phyloP scores from a whole-genome alignment of 2,329 filamentous ascomycete genomes.

The Cadophora sp. region DNA sequence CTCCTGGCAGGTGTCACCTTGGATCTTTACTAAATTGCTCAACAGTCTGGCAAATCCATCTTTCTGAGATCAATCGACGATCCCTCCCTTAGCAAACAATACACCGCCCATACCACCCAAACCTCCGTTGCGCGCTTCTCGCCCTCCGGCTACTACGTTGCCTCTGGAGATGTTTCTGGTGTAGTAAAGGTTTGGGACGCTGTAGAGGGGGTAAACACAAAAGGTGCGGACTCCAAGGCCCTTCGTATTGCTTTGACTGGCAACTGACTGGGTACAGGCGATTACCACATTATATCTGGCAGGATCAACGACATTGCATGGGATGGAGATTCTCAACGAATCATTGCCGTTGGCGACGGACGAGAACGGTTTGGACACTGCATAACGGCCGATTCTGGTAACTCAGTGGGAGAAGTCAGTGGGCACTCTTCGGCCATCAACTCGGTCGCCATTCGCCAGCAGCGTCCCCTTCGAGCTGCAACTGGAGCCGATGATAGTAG shows the following conservation, averaged over 20 bases:
- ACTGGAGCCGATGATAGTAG: conserved; percentile 91
- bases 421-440: conserved; percentile 94
- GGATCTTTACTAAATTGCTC: conserved; percentile 24
- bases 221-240: conserved; percentile 50
- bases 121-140: conserved; percentile 95
- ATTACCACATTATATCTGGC: conserved; percentile 93
- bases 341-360: conserved; percentile 95
- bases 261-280: conserved; percentile 56
- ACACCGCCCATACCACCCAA: conserved; percentile 85
- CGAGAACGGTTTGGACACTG: conserved; percentile 93
- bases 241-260: background rate
- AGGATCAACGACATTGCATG: conserved; percentile 96
- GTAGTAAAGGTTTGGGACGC: conserved; percentile 92
- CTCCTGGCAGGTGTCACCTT: background rate
- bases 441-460: conserved; percentile 85
- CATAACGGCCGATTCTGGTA: conserved; percentile 94
- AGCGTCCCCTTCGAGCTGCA: conserved; percentile 88
- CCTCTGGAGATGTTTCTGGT: conserved; percentile 86
- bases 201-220: conserved; percentile 82
- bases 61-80: conserved; percentile 95
- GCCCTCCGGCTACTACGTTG: conserved; percentile 93
- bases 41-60: conserved; percentile 91
- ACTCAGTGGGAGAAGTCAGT: conserved; percentile 91
- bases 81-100: conserved; percentile 84
- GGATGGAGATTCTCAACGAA: conserved; percentile 95